A percentile compares a stretch with the other conserved stretches of the same genome.
These are phyloP conservation scores for Coniochaeta hoffmannii DNA, from an alignment of 2,329 filamentous ascomycete genomes.

Conservation along the genomic window DNA sequence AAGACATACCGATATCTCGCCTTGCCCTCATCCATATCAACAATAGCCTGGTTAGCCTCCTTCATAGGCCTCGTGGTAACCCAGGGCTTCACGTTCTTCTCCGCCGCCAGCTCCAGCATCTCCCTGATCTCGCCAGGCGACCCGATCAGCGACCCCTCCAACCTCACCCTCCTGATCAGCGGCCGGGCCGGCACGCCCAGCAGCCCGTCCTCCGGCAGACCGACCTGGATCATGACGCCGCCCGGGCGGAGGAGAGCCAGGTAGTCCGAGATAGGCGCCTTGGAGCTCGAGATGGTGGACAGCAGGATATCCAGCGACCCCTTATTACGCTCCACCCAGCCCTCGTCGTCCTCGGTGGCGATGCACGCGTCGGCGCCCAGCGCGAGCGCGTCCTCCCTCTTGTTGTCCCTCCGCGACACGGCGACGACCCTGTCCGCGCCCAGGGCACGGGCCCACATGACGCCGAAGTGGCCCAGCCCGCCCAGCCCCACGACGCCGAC, in stretches of 20 bases:
- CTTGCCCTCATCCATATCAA: constrained; percentile 51
- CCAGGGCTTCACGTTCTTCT: constrained; percentile 51
- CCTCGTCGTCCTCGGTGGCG: constrained; percentile 38
- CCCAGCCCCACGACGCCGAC: constrained; percentile 64
- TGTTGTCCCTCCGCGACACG: constrained; percentile 45
- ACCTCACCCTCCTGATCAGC: constrained; percentile 47
- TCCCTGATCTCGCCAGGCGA: constrained; percentile 50
- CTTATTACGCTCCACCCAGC: constrained; percentile 46
- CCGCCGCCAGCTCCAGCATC: constrained; percentile 53
- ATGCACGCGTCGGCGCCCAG: constrained; percentile 49
- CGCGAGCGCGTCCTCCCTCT: constrained; percentile 46
- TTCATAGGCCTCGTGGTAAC: constrained; percentile 48
- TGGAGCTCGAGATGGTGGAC: constrained; percentile 42
- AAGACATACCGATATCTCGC: constrained; percentile 39
- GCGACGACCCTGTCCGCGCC: constrained; percentile 53
- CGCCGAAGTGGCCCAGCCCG: constrained; percentile 61
- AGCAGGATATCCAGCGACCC: constrained; percentile 51
- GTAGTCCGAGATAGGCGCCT: constrained; percentile 58
- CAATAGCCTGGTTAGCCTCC: constrained; percentile 47
- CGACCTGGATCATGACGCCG: constrained; percentile 27
- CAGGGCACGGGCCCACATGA: constrained; percentile 62
- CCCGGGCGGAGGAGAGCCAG: constrained; percentile 59
- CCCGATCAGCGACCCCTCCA: constrained; percentile 41
- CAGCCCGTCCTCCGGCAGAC: too few relatives aligned
- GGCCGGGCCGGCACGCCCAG: constrained; percentile 49